Percentiles rank a stretch among this genome's conserved stretches.
Evolutionary conservation across 345 rosid species (phyloP).

Genomic region (Clausena lansium): DNA sequence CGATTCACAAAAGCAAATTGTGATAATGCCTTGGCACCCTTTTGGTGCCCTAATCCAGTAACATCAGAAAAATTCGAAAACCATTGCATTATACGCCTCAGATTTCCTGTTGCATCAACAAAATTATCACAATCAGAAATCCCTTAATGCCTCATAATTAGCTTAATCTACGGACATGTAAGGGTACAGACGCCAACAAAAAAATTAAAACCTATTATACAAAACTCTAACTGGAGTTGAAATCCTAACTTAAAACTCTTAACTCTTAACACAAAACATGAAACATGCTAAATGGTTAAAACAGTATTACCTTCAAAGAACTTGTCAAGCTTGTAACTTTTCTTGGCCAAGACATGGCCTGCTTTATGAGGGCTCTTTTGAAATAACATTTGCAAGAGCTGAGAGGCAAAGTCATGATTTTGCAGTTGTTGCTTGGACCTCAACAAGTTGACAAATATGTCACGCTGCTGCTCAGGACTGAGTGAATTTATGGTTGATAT

Average conservation of each 20-base stretch:
- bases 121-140: not conserved
- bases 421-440: conserved; percentile 34
- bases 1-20: conserved; percentile 83
- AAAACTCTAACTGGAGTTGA: not conserved
- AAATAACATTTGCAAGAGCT: conserved; percentile 59
- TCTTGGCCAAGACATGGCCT: conserved; percentile 55
- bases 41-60: conserved; percentile 61
- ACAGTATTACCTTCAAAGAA: conserved; percentile 61
- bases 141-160: too few relatives aligned
- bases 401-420: conserved; percentile 50
- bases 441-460: conserved; percentile 54
- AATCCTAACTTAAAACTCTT: too few relatives aligned
- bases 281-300: not conserved
- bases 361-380: conserved; percentile 49
- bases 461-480: conserved; percentile 43
- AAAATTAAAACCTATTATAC: too few relatives aligned
- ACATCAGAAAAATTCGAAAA: conserved; percentile 66
- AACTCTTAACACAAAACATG: not conserved
- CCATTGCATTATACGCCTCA: conserved; percentile 57
- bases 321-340: conserved; percentile 61
- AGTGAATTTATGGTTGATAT: conserved; percentile 41
- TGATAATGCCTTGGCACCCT: conserved; percentile 86
- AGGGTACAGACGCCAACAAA: too few relatives aligned
- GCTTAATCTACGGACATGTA: too few relatives aligned
- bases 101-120: conserved; percentile 47